phyloP scores from a whole-genome alignment of 345 rosid genomes.

The Murraya koenigii region DNA sequence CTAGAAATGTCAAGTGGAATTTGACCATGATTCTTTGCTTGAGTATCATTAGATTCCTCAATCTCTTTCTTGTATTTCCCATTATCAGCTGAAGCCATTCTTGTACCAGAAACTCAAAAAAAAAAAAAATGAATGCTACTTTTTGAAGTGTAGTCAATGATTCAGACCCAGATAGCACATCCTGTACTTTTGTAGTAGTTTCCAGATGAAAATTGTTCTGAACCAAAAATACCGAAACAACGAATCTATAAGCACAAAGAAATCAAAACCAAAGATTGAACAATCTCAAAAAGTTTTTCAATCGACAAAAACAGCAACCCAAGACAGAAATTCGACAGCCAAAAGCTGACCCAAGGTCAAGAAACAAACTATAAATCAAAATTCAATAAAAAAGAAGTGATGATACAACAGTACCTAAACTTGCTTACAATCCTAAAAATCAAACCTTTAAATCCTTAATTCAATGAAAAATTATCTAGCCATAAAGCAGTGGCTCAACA shows the following conservation, averaged over 20 bases:
- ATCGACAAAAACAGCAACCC: not conserved
- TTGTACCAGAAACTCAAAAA: conserved; percentile 2
- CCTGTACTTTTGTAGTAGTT: not conserved
- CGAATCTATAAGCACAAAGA: not conserved
- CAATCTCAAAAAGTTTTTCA: not conserved
- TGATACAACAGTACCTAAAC: not conserved
- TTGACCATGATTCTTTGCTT: conserved; percentile 23
- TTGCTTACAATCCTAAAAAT: not conserved
- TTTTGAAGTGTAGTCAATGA: not conserved
- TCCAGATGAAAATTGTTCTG: not conserved
- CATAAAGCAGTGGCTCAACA: not conserved
- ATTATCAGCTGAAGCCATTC: conserved; percentile 45
- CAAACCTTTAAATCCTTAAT: not conserved
- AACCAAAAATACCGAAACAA: not conserved
- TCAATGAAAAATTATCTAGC: not conserved
- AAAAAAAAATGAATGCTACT: not conserved
- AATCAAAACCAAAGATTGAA: not conserved
- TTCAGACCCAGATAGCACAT: conserved; percentile 8
- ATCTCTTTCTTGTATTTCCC: conserved; percentile 38
- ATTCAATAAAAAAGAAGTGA: not conserved
- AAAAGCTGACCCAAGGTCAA: not conserved
- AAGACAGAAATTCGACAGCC: not conserved
- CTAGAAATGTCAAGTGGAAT: conserved; percentile 39
- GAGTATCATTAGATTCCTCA: conserved; percentile 38
- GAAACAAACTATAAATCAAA: not conserved